A percentile compares a stretch with the other conserved stretches of the same genome.
Conservation (phyloP, 2,329 filamentous ascomycete genomes). For the Venturia effusa region DNA sequence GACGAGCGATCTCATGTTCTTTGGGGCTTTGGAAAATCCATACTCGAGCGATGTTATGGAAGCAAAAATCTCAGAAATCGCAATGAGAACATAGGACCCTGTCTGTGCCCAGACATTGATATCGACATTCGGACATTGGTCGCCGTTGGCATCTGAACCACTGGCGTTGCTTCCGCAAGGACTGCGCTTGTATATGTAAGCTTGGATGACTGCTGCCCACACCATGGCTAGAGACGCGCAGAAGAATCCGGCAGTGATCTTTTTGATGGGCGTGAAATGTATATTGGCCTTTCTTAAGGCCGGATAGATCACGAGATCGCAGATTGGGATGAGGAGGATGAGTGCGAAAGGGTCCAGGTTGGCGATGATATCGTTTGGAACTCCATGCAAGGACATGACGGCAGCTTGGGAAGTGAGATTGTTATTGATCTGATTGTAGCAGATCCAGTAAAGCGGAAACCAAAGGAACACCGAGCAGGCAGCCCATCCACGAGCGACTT, state of each 20-base stretch:
- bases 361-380: slow-evolving; percentile 68
- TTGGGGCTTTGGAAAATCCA: slow-evolving; percentile 62
- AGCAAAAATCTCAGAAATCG: slow-evolving; percentile 50
- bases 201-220: slow-evolving; percentile 46
- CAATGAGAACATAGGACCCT: slow-evolving; percentile 43
- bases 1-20: slow-evolving; percentile 44
- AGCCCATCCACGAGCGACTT: slow-evolving; percentile 52
- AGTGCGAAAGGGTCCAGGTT: slow-evolving; percentile 68
- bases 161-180: slow-evolving; percentile 39
- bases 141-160: slow-evolving; percentile 27
- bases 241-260: slow-evolving; percentile 60
- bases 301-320: slow-evolving; percentile 59
- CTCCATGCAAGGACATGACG: slow-evolving; percentile 55
- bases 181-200: slow-evolving; percentile 43
- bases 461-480: slow-evolving; percentile 40
- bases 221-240: slow-evolving; percentile 52
- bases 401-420: slow-evolving; percentile 59
- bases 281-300: slow-evolving; percentile 51
- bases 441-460: slow-evolving; percentile 58
- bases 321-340: slow-evolving; percentile 63
- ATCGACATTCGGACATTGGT: slow-evolving; percentile 22
- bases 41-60: slow-evolving; percentile 62
- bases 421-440: slow-evolving; percentile 56
- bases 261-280: slow-evolving; percentile 64
- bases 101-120: slow-evolving; percentile 46